Percentiles rank a stretch among this genome's conserved stretches.
phyloP scores from a whole-genome alignment of 257 asterid species.

The Salvia miltiorrhiza region DNA sequence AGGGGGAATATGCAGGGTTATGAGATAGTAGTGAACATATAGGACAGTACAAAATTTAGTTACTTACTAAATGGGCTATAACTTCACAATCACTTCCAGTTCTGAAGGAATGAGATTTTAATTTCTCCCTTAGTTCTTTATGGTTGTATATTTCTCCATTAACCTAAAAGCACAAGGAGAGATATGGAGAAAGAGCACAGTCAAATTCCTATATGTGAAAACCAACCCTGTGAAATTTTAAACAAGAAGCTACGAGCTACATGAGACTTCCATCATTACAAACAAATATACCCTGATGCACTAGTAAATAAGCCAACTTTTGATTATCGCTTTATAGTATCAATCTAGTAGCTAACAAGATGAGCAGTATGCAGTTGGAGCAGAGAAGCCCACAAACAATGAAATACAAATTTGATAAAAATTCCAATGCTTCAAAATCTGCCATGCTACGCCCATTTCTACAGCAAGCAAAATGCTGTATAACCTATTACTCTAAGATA shows the following conservation, averaged over 20 bases:
- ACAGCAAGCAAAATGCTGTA: neutral
- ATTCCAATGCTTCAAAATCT: neutral
- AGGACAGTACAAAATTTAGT: conserved; percentile 3
- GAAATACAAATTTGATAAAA: neutral
- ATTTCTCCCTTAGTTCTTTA: conserved; percentile 59
- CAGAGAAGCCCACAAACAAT: conserved; percentile 1
- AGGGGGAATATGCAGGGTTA: neutral
- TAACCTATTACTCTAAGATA: conserved; percentile 1
- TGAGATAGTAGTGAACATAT: neutral
- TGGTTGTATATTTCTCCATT: conserved; percentile 99
- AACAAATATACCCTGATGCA: neutral
- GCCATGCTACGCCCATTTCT: neutral
- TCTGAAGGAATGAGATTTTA: conserved; percentile 73
- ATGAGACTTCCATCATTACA: neutral
- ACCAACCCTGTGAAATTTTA: neutral
- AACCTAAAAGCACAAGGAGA: conserved; percentile 50
- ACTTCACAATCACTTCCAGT: conserved; percentile 99
- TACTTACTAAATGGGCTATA: conserved; percentile 93
- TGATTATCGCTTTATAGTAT: neutral
- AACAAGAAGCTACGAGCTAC: neutral
- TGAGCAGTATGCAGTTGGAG: neutral
- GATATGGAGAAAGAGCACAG: neutral
- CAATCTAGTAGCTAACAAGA: neutral
- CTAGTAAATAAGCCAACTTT: neutral
- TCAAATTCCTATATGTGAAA: conserved; percentile 1